Conservation (phyloP, 2,329 filamentous ascomycete species). For the Colletotrichum incanum region DNA sequence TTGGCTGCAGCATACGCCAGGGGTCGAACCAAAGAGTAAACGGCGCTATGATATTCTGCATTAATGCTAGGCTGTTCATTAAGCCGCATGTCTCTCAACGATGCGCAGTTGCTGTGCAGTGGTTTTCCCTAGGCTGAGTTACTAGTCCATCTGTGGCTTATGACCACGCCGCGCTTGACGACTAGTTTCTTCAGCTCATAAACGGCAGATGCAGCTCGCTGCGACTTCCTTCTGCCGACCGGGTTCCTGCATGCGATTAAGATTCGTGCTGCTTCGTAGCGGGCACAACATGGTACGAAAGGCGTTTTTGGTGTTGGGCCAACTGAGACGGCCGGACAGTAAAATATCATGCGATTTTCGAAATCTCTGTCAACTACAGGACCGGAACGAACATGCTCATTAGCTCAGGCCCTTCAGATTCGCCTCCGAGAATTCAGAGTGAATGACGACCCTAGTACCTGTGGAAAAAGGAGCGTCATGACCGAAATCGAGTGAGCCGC, state of each 20-base stretch:
- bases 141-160: not conserved
- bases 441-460: not conserved
- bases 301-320: not conserved
- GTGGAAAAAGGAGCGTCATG: too few species aligned
- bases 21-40: not conserved
- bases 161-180: not conserved
- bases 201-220: not conserved
- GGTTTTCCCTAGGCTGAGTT: not conserved
- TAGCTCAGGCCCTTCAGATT: too few species aligned
- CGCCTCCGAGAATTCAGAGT: too few species aligned
- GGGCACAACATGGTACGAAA: not conserved
- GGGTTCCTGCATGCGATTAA: not conserved
- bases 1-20: not conserved
- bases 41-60: not conserved
- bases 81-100: not conserved
- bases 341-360: not conserved
- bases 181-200: not conserved
- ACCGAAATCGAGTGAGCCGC: not conserved
- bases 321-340: not conserved
- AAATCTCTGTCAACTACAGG: not conserved
- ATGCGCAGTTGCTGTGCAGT: not conserved
- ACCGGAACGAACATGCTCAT: not conserved
- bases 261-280: not conserved
- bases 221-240: not conserved
- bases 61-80: not conserved